Evolutionary conservation across 2,329 filamentous ascomycete species (phyloP).

Genomic region (Anisogramma anomala): DNA sequence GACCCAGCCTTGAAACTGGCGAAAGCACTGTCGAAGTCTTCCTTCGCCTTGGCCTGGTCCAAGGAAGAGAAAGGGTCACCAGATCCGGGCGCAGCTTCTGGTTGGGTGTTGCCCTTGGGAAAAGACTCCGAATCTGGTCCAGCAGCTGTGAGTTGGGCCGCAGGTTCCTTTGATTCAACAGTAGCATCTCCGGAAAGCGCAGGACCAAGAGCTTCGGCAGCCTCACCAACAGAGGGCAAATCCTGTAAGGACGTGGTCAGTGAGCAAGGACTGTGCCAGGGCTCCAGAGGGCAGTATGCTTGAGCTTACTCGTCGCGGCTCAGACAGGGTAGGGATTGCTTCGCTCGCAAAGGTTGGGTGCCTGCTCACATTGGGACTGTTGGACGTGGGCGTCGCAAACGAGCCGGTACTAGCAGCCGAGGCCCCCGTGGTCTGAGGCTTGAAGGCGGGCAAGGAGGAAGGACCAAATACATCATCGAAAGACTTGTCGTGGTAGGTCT

Average conservation of each 20-base stretch:
- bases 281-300: conserved; percentile 61
- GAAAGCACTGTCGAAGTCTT: conserved; percentile 79
- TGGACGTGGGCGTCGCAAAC: conserved; percentile 38
- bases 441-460: conserved; percentile 43
- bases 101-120: conserved; percentile 6
- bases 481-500: conserved; percentile 48
- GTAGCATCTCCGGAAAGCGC: conserved; percentile 19
- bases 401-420: conserved; percentile 42
- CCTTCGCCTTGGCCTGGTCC: conserved; percentile 53
- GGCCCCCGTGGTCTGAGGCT: conserved; percentile 47
- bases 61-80: conserved; percentile 41
- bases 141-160: conserved; percentile 4
- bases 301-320: conserved; percentile 67
- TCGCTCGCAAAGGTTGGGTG: conserved; percentile 48
- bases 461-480: conserved; percentile 84
- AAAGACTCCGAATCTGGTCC: conserved; percentile 12
- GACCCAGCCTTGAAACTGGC: conserved; percentile 52
- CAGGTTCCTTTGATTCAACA: conserved; percentile 7
- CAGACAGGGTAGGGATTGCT: conserved; percentile 50
- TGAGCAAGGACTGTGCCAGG: conserved; percentile 40
- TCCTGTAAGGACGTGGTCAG: conserved; percentile 12
- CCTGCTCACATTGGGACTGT: conserved; percentile 53
- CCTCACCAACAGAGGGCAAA: conserved; percentile 17
- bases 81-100: conserved; percentile 6
- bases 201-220: conserved; percentile 23